Evolutionary conservation across 2,329 filamentous ascomycete genomes (phyloP), one percentile per base, ranked within the genome.

Genomic region (Epichloe scottii): DNA sequence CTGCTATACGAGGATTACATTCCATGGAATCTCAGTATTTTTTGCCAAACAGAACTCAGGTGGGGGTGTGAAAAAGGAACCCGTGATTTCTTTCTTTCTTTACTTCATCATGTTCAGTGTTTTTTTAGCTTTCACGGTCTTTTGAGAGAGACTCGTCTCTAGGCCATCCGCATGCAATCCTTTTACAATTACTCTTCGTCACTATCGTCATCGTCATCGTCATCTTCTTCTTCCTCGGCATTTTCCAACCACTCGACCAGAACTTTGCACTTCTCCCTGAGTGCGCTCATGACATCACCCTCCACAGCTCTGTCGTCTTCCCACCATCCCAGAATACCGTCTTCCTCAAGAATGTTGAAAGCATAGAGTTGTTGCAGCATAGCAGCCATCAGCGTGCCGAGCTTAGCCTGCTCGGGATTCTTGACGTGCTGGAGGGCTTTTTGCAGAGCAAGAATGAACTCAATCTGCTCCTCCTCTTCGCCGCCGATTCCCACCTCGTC

Each of bases 311-410:
- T 67, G 46, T 77, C 75, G 64, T 95, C 85, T 19, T 74, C 78
- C 90, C 90, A 97, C 93, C 93, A 98, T 46, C 78, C 77, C 60
- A 91, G 71, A 57, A 95, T 87, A 0, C 86, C 89, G 41, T 96
- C 90, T 62, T 95, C 89, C 63, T 95, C 89, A 1, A 96, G 70
- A 15, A 95, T 76, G 57, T 97, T 93, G 46, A 86, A 68, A 57
- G 86, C 81, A 63, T 95, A 94, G 48, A 97, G 73, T 66, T 89
- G 87, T 70, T 94, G 93, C 58, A 89, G 78, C 59, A 89, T 72
- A 39, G 84, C 87, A 3, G 90, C 77, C 35, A 97, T 76, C 10
- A 96, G 77, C 68, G 61, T 84, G 12, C 78, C 77, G 3, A 72
- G 69, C 52, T 68, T 71, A 23, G 63, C 60, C 26, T 66, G 57